These are phyloP conservation scores for Colletotrichum musae DNA, from an alignment of 2,329 filamentous ascomycete species.

Conservation along the genomic window DNA sequence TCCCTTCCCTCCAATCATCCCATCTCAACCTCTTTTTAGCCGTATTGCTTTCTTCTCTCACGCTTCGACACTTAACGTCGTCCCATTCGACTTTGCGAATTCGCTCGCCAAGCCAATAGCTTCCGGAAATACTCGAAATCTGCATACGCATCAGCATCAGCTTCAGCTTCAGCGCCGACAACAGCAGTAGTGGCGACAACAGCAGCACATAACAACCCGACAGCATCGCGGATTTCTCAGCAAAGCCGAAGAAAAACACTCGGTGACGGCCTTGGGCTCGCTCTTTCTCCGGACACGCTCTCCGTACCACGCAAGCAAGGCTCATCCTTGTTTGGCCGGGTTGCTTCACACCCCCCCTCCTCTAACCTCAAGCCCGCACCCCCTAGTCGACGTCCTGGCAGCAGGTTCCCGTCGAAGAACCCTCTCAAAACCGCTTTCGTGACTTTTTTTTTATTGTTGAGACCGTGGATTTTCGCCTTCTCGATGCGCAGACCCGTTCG, in stretches of 20 bases:
- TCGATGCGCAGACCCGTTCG: neutral
- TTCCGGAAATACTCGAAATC: constrained; percentile 22
- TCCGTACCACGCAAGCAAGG: constrained; percentile 28
- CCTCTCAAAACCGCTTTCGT: constrained; percentile 25
- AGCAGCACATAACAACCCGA: no score
- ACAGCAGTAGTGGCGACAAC: no score
- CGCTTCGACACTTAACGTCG: constrained; percentile 37
- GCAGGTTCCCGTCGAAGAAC: constrained; percentile 25
- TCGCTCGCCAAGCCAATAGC: constrained; percentile 38
- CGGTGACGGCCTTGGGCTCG: constrained; percentile 7
- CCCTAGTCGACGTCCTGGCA: constrained; percentile 24
- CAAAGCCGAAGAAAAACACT: neutral
- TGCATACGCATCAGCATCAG: constrained; percentile 22
- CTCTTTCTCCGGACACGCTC: constrained; percentile 13
- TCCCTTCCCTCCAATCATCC: constrained; percentile 29
- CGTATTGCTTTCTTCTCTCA: constrained; percentile 10
- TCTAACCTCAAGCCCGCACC: neutral
- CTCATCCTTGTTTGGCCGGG: constrained; percentile 4
- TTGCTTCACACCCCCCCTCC: constrained; percentile 7
- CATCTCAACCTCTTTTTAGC: constrained; percentile 1
- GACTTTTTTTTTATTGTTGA: neutral
- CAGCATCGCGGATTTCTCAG: constrained; percentile 9
- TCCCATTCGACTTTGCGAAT: constrained; percentile 23
- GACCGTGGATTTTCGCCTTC: neutral
- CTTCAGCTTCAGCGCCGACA: neutral